These are phyloP conservation scores for Pseudocercospora fijiensis DNA, from an alignment of 2,329 filamentous ascomycete genomes.

Conservation along the genomic window DNA sequence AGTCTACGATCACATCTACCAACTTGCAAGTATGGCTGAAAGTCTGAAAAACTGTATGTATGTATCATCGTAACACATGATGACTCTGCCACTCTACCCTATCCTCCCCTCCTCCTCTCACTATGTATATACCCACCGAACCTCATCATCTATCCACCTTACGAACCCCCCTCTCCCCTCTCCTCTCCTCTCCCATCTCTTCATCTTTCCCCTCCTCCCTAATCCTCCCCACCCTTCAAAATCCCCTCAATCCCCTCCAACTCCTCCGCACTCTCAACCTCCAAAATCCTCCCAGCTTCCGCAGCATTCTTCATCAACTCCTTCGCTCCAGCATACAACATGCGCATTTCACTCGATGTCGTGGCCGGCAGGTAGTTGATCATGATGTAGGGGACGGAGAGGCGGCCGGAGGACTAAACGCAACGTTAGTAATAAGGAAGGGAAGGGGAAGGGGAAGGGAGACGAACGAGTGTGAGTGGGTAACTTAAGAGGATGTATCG, in stretches of 20 bases:
- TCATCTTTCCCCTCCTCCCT: no score
- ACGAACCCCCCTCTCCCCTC: no score
- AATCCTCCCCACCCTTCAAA: slow-evolving; percentile 50
- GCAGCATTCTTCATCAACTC: slow-evolving; percentile 92
- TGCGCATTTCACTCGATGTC: slow-evolving; percentile 80
- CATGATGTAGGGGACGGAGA: slow-evolving; percentile 89
- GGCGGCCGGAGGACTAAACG: slow-evolving; percentile 70
- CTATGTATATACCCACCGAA: no score
- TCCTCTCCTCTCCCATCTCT: slow-evolving; percentile 3
- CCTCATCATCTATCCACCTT: neutral
- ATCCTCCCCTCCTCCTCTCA: no score
- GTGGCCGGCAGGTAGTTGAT: slow-evolving; percentile 93
- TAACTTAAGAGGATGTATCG: slow-evolving; percentile 89
- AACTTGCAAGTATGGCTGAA: no score
- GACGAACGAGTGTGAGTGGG: slow-evolving; percentile 74
- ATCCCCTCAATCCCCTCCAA: slow-evolving; percentile 75
- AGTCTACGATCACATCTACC: no score
- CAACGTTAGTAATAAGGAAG: neutral
- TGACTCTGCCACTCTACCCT: no score
- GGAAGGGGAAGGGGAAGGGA: slow-evolving; percentile 11
- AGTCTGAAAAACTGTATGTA: no score
- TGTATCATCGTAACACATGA: no score
- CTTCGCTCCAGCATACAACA: slow-evolving; percentile 95
- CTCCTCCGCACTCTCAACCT: slow-evolving; percentile 78
- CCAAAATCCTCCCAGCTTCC: slow-evolving; percentile 83